Percentiles rank a stretch among this genome's conserved stretches.
phyloP scores from a whole-genome alignment of 2,329 filamentous ascomycete species.

The Aspergillus sp. region DNA sequence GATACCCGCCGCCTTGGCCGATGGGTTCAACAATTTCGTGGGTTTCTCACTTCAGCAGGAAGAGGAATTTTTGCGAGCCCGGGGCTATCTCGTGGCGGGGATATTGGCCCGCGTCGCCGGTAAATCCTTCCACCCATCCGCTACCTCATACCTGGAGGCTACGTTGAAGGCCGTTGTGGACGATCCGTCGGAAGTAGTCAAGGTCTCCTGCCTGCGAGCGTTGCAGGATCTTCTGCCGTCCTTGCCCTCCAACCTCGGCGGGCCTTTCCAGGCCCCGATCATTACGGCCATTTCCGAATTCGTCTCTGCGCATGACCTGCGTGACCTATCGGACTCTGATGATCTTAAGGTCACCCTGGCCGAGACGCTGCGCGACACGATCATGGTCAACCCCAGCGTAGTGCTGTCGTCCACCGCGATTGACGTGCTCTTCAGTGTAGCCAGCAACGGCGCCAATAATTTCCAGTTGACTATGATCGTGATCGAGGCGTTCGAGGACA shows the following conservation, averaged over 20 bases:
- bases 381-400: constrained; percentile 67
- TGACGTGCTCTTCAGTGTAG: constrained; percentile 79
- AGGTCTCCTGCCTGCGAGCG: constrained; percentile 83
- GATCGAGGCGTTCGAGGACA: constrained; percentile 83
- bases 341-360: constrained; percentile 86
- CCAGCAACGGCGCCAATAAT: constrained; percentile 78
- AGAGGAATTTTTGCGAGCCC: constrained; percentile 70
- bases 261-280: constrained; percentile 53
- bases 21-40: constrained; percentile 71
- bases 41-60: constrained; percentile 63
- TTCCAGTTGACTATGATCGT: constrained; percentile 86
- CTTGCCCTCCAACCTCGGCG: constrained; percentile 43
- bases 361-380: constrained; percentile 74
- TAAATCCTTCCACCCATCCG: constrained; percentile 41
- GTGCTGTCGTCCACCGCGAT: constrained; percentile 63
- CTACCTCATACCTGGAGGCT: constrained; percentile 41
- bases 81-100: constrained; percentile 80
- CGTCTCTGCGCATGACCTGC: constrained; percentile 69
- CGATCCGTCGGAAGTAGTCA: constrained; percentile 78
- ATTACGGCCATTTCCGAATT: constrained; percentile 60
- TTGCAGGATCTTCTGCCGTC: constrained; percentile 60
- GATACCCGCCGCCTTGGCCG: constrained; percentile 61
- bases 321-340: constrained; percentile 78
- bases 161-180: constrained; percentile 65
- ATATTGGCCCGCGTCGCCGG: constrained; percentile 63